Base-by-base conservation (phyloP, 352 stramenopile genomes). In the Phytophthora sojae region DNA sequence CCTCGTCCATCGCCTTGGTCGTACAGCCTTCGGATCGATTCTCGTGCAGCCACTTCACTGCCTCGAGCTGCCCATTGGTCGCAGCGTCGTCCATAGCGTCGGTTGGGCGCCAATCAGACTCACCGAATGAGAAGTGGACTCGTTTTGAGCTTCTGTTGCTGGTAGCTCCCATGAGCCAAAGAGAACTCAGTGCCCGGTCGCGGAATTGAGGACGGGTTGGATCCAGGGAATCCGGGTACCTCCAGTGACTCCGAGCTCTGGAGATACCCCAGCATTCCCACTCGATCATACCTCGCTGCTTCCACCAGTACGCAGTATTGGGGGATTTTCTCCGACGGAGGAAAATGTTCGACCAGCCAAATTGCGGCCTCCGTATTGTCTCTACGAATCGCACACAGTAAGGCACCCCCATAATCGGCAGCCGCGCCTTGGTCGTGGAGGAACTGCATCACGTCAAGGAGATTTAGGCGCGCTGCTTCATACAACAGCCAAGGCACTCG, bases 301-400 rank as follows among this genome's bases (percentile, higher is more conserved):
- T 37, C 25, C 9, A 42, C 11, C 25, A 32, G 23, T n/a, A 57
- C 14, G 39, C 23, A 21, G 12, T 57, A 52, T 6, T 57, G 9
- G 6, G 51, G 51, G 6, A 42, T 42, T 6, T 37, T 12, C 26
- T 57, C 51, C 3, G 51, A 42, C 15, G 9, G 32, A 3, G 53
- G 32, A 47, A 45, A 59, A 30, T 59, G 53, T 15, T 47, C 53
- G 19, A 59, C 29, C 30, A 59, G 4, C 53, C 53, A 59, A 14
- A 17, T 25, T 11, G 45, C 3, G 12, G 53, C 17, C 26, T 47
- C 30, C 29, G 42, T 21, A 5, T 23, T 9, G 2, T 7, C 39
- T n/a, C 11, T 42, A 25, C 14, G 26, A 21, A 42, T 42, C 2
- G 52, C 21, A 21, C 17, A 7, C 15, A 57, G 23, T 15, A 57